Evolutionary conservation across 345 rosid genomes (phyloP), one percentile per base, ranked within the genome.

Genomic region (Populus davidiana): DNA sequence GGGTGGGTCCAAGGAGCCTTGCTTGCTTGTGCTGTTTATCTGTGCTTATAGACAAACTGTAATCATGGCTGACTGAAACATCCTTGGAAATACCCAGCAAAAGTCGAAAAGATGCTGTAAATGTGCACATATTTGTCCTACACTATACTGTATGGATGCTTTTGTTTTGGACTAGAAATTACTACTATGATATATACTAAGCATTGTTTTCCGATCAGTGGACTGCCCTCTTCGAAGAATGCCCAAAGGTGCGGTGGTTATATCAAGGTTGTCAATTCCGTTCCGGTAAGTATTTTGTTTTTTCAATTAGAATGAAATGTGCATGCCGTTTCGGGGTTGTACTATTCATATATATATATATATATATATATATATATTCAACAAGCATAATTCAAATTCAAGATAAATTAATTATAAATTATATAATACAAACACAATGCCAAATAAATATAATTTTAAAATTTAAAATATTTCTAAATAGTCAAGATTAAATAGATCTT

Each of bases 11-110:
- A 4, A 5, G 17, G 65, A 35, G 52, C 6, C 64, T 73, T 23
- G 31, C 72, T 67, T 67, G 44, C 54, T 66, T 41, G 43, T 23
- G 65, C 73, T 3, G 21, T 76, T 38, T 69, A 56, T 39, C 41
- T 36, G 79, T 69, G 74, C 43, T 69, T 76, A 12, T 59, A 56
- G 54, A 69, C 79, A 69, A 68, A 52, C 68, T 76, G 43, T 69
- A 68, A 69, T 20, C 39, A 41, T 25, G 43, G 27, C 67, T 36
- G 39, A 67, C 73, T 75, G 52, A 76, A 56, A 25, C 10, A 27
- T 63, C 50, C 38, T 17, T 47, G 47, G 41, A 47, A 33, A 31
- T 35, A 73, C 29, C 64, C 71, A n/a, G 47, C 71, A 47, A 33
- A 43, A 67, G 70, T 54, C 67, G 50, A 38, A 50, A 68, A 64